Evolutionary conservation across 2,329 filamentous ascomycete genomes (phyloP), one percentile per base, ranked within the genome.

Genomic region (Lachnellula willkommii): DNA sequence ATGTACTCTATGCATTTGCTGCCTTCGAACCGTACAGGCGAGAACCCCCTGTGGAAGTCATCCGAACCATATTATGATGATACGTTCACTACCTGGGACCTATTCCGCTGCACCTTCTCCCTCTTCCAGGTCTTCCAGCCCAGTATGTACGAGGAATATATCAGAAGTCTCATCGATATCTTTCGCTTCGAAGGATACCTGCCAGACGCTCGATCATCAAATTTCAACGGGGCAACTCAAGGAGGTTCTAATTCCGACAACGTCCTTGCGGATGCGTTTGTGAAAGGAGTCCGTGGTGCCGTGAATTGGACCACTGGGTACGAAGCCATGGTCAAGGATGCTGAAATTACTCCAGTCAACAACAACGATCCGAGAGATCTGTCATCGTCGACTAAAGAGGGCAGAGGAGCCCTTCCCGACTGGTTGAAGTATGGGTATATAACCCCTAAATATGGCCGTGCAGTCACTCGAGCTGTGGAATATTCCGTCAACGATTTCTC

Each of bases 181-280:
- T 89, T 81, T 79, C 74, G 82, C 50, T 73, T 83, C 58, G 82
- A 84, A 7, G 83, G 83, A 7, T 88, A 79, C 63, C 74, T 86
- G 66, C 84, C 84, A 0, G 84, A 88, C 63, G 85, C 77, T 0
- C 80, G 85, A 7, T 87, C 83, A 0, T 85, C 81, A 1, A 84
- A 88, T 69, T 87, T 75, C 73, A 89, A 87, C 60, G 87, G 87
- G 9, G 80, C 81, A 8, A 80, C 81, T 0, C 86, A 89, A 66
- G 86, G 84, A 6, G 87, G 86, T 6, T 85, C 80, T 14, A 89
- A 89, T 63, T 79, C 81, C 2, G 87, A 90, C 67, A 89, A 87
- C 54, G 79, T 90, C 2, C 78, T 90, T 26, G 86, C 86, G 3
- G 87, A 90, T 65, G 87, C 86, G 0, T 89, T 82, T 59, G 77